Base-by-base conservation (phyloP, 2,329 filamentous ascomycete species). In the Lasiodiplodia theobromae region DNA sequence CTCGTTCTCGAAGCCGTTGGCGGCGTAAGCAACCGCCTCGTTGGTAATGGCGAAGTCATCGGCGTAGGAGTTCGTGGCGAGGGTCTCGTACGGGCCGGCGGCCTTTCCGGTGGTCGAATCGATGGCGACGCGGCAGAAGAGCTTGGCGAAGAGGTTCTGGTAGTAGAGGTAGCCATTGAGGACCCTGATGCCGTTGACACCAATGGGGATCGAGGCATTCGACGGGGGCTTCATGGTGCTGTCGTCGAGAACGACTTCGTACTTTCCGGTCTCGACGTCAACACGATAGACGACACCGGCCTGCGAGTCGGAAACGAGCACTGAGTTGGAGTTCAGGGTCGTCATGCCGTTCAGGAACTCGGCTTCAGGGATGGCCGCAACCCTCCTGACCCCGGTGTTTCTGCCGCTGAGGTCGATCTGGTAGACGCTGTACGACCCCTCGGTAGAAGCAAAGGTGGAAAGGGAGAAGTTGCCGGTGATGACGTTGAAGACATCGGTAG, bases 401-500 rank as follows among this genome's bases (percentile, higher is more conserved):
- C 72, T 72, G 40, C 76, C 75, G 7, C 73, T 72, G 16, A 77
- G 68, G 3, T 47, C 44, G 53, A 49, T 6, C 16, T 53, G 31
- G 34, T 56, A 60, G 53, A 68, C 67, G 34, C 62, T 53, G 8
- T 52, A 54, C 51, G 57, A 70, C 18, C 44, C 52, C 6, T 23
- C 68, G 72, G 2, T 73, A 73, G 7, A 73, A 70, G 14, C 75
- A 69, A 47, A 52, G 10, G 49, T 54, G 6, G 63, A 40, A 16
- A 68, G 47, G 37, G 66, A 68, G 49, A 68, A 63, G 56, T 68
- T 68, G 47, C 66, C 66, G 11, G 31, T 37, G 12, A 68, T n/a
- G 7, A 81, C 75, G 12, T 78, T 78, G 66, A 76, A 80, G 23
- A 78, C 70, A 38, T 82, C 75, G 2, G 71, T 67, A 7, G 70